Conservation (phyloP, 2,329 filamentous ascomycete species). For the Phialophora verrucosa region DNA sequence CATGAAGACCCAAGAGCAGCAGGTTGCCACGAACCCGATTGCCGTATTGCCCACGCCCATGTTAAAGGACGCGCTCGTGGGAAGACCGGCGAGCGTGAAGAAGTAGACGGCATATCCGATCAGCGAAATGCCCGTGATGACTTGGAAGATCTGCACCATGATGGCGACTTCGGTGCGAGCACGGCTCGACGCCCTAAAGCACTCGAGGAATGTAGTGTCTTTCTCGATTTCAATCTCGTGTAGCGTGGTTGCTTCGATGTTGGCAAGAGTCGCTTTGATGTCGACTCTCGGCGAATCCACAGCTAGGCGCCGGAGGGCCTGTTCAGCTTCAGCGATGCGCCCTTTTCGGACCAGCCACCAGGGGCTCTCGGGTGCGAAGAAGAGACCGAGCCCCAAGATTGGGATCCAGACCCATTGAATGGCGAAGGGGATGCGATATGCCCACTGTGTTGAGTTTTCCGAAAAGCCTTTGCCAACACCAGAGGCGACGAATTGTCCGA, state of each 20-base stretch:
- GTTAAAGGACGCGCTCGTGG: conserved; percentile 43
- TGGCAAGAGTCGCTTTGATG: conserved; percentile 42
- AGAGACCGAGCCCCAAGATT: conserved; percentile 50
- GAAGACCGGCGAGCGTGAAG: conserved; percentile 49
- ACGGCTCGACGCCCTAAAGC: conserved; percentile 79
- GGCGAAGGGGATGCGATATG: conserved; percentile 47
- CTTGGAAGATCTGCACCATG: conserved; percentile 69
- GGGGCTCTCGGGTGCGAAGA: conserved; percentile 48
- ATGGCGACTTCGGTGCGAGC: conserved; percentile 77
- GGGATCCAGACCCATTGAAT: conserved; percentile 59
- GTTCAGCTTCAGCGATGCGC: conserved; percentile 48
- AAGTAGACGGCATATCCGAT: conserved; percentile 69
- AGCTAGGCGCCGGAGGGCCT: conserved; percentile 51
- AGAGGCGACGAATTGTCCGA: conserved; percentile 43
- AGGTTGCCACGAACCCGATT: conserved; percentile 54
- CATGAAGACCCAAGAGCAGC: conserved; percentile 68
- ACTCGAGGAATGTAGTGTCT: conserved; percentile 70
- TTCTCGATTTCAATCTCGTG: conserved; percentile 56
- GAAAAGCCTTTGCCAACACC: conserved; percentile 44
- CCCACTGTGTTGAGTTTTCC: conserved; percentile 43
- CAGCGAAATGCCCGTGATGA: conserved; percentile 41
- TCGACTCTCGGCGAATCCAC: conserved; percentile 42
- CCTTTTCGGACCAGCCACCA: conserved; percentile 49
- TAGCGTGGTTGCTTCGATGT: conserved; percentile 48
- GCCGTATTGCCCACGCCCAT: conserved; percentile 58